Base-by-base conservation (phyloP, 1,284 basidiomycete genomes). In the Cryptococcus deneoformans region DNA sequence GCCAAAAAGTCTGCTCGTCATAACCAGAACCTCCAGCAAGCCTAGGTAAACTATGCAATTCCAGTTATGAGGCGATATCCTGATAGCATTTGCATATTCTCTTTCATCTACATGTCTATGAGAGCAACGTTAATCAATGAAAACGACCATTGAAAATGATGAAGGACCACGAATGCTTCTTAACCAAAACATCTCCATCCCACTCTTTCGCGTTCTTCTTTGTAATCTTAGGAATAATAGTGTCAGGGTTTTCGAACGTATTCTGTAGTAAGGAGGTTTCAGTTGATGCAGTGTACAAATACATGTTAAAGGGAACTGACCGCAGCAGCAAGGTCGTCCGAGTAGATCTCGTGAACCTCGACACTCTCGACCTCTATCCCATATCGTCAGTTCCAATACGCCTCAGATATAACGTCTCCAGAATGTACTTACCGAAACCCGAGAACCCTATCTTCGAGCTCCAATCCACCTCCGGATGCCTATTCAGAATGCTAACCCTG, bases 81-180 rank as follows among this genome's bases (percentile, higher is more conserved):
- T 29, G 29, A 29, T 29, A 3, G 29, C 5, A 29, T 29, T 29
- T 29, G 29, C 29, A 29, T 29, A 29, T 29, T 29, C 29, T 29
- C 29, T 29, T 29, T 29, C 29, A 29, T 29, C 29, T 29, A 29
- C 29, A 29, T 29, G 29, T 29, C 29, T 29, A 29, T 29, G 29
- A 29, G 5, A 29, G 29, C 29, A 29, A 29, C 29, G 5, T 29
- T 29, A 29, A 44, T 44, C 43, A 44, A 8, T 1, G 8, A n/a
- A 44, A 44, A 6, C 43, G 43, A 6, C 54, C 59, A 16, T 68
- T 60, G 38, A 71, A 60, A 29, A 71, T 64, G 50, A 72, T 61
- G 62, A 76, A 71, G 42, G 59, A 42, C 73, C 73, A 76, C 35
- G 73, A 76, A 53, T 76, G 72, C 59, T 71, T 70, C 52, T 57